These are phyloP conservation scores for Bipolaris gigantea DNA, from an alignment of 2,329 filamentous ascomycete genomes.

Conservation along the genomic window DNA sequence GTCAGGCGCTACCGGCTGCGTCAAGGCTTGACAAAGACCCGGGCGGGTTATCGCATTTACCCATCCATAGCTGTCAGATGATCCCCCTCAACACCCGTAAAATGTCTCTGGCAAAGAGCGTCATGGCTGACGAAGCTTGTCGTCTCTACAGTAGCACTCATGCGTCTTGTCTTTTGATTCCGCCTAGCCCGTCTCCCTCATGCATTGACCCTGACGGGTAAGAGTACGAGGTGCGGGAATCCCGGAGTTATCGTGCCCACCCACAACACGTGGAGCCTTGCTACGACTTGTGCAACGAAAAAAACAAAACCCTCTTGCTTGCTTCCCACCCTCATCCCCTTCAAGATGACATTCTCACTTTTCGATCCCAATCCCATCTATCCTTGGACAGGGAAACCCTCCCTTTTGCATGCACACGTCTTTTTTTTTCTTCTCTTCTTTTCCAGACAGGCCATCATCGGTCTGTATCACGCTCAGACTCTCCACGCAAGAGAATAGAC, in stretches of 20 bases:
- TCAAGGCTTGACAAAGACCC: constrained; percentile 22
- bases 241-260: not conserved
- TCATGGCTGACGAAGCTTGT: constrained; percentile 1
- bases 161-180: constrained; percentile 2
- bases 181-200: not conserved
- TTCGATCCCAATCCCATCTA: not conserved
- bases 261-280: not conserved
- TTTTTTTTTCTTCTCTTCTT: too few species aligned
- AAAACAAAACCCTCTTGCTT: not conserved
- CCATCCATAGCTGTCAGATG: constrained; percentile 36
- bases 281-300: not conserved
- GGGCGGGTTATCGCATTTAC: constrained; percentile 22
- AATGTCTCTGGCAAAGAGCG: constrained; percentile 19
- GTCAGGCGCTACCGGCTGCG: constrained; percentile 33
- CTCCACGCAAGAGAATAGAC: not conserved
- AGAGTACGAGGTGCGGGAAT: not conserved
- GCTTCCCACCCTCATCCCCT: not conserved
- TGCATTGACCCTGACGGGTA: constrained; percentile 1
- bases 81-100: constrained; percentile 15
- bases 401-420: not conserved
- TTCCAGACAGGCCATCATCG: not conserved
- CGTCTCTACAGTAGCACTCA: not conserved
- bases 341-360: not conserved
- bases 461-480: not conserved
- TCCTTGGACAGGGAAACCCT: not conserved